These are phyloP conservation scores for Hirschfeldia incana DNA, from an alignment of 345 rosid genomes.

Conservation along the genomic window DNA sequence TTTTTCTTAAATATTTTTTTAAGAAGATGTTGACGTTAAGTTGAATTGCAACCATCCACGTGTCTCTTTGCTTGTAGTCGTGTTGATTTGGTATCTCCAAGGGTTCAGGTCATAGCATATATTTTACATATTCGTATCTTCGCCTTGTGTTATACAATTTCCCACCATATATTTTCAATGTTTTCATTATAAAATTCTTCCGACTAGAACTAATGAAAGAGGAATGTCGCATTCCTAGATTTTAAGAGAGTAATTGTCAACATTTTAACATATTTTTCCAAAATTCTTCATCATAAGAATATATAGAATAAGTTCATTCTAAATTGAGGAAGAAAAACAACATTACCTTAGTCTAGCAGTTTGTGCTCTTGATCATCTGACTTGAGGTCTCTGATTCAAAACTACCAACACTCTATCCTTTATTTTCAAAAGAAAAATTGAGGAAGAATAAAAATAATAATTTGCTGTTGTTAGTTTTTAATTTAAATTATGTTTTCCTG, in stretches of 20 bases:
- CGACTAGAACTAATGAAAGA: neutral
- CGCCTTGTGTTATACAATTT: neutral
- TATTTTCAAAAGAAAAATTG: too few species aligned
- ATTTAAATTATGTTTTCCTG: too few species aligned
- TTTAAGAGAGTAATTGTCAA: neutral
- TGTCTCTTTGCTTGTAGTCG: neutral
- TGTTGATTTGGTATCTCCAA: conserved; percentile 30
- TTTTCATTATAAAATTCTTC: neutral
- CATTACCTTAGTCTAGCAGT: too few species aligned
- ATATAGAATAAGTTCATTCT: too few species aligned
- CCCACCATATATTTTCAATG: neutral
- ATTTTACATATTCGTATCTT: conserved; percentile 19
- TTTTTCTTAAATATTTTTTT: neutral
- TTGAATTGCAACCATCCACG: conserved; percentile 22
- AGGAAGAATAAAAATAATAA: too few species aligned
- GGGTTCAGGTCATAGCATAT: neutral
- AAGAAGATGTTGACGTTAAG: neutral
- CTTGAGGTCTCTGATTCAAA: too few species aligned
- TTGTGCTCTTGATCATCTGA: too few species aligned
- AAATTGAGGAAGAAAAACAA: too few species aligned
- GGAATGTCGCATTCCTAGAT: neutral
- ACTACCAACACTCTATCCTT: too few species aligned
- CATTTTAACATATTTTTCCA: neutral
- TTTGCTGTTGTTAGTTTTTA: too few species aligned
- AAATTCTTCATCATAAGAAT: too few species aligned